Conservation (phyloP, 2,329 filamentous ascomycete genomes). For the Penicillium capsulatum region DNA sequence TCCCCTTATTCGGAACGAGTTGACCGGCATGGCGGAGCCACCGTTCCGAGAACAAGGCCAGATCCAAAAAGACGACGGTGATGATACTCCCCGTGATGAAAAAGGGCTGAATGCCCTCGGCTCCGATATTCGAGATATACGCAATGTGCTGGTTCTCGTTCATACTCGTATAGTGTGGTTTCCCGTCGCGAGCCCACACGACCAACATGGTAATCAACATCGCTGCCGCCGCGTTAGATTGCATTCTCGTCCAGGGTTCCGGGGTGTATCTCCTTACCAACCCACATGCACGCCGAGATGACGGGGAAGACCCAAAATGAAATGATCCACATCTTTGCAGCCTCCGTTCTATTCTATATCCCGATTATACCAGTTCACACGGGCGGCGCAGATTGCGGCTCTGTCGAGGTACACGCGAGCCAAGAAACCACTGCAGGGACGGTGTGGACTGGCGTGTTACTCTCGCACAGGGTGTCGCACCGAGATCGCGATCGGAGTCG, state of each 20-base stretch:
- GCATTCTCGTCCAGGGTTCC: neutral
- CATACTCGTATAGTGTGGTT: constrained; percentile 53
- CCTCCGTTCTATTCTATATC: neutral
- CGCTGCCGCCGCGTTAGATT: constrained; percentile 34
- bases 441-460: too few species aligned
- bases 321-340: constrained; percentile 41
- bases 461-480: too few species aligned
- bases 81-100: constrained; percentile 58
- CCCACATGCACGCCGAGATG: constrained; percentile 55
- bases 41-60: constrained; percentile 75
- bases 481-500: neutral
- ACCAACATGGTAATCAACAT: constrained; percentile 59
- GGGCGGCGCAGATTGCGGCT: neutral
- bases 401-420: neutral
- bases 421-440: neutral
- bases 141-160: constrained; percentile 51
- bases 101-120: constrained; percentile 55
- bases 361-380: neutral
- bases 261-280: constrained; percentile 36
- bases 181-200: constrained; percentile 52
- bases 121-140: constrained; percentile 56
- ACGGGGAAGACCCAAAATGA: constrained; percentile 55
- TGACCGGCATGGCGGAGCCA: constrained; percentile 79
- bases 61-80: constrained; percentile 74
- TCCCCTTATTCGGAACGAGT: constrained; percentile 64